Evolutionary conservation across 306 rosid genomes (phyloP).

Genomic region (Quercus berberidifolia): DNA sequence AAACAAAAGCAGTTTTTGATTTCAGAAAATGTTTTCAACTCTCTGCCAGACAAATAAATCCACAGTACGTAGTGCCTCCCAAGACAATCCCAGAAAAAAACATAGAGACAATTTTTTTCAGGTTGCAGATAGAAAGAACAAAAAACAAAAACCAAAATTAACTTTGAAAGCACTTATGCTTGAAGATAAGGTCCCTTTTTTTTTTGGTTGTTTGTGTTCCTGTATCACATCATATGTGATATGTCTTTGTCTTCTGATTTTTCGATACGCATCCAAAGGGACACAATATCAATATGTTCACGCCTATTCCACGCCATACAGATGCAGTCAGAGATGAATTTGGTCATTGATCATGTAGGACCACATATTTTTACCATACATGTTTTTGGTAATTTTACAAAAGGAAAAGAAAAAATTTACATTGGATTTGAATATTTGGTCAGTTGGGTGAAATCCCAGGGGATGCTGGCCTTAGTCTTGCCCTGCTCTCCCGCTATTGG

Average conservation of each 20-base stretch:
- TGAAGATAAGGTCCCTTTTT: slow-evolving; percentile 18
- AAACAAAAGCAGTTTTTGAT: slow-evolving; percentile 16
- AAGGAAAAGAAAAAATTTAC: not conserved
- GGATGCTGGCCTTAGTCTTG: not conserved
- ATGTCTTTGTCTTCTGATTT: slow-evolving; percentile 9
- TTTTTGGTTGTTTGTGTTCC: not conserved
- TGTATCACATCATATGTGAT: not conserved
- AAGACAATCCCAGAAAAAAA: slow-evolving; percentile 27
- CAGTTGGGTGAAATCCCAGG: not conserved
- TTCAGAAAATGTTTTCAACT: not conserved
- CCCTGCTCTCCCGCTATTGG: not conserved
- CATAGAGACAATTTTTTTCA: slow-evolving; percentile 13
- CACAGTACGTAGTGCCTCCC: not conserved
- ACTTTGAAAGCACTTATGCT: not conserved
- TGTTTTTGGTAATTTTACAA: not conserved
- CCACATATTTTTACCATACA: not conserved
- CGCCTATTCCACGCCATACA: slow-evolving; percentile 14
- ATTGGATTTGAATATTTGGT: no score
- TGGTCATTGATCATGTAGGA: not conserved
- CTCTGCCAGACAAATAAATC: slow-evolving; percentile 13
- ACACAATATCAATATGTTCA: slow-evolving; percentile 3
- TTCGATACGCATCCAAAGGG: not conserved
- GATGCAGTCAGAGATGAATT: not conserved
- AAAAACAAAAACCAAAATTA: not conserved
- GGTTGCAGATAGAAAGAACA: slow-evolving; percentile 10